phyloP scores from a whole-genome alignment of 2,329 filamentous ascomycete genomes.

The Penicillium sp. region DNA sequence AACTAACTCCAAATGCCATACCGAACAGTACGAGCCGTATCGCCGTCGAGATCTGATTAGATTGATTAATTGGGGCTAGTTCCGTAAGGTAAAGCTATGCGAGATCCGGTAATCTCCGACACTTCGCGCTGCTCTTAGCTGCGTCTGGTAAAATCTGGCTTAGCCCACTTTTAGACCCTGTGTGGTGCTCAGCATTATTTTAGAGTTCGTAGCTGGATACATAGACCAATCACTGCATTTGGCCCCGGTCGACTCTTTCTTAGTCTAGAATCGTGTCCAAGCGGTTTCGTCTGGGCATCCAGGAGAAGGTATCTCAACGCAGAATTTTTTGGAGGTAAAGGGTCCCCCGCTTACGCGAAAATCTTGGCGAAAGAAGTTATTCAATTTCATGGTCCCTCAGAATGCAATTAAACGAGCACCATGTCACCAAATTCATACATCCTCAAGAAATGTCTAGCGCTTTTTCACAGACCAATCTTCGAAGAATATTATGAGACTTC shows the following conservation, averaged over 20 bases:
- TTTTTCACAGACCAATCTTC: background rate
- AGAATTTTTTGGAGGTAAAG: no score
- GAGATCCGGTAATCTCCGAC: background rate
- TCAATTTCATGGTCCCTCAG: no score
- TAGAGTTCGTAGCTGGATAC: background rate
- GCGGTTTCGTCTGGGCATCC: no score
- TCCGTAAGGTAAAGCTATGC: background rate
- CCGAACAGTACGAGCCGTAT: background rate
- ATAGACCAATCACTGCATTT: background rate
- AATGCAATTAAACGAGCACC: no score
- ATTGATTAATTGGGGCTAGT: background rate
- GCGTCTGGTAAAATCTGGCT: background rate
- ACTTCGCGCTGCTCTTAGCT: no score
- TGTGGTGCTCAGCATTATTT: no score
- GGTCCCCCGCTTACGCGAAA: no score
- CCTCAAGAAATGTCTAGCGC: background rate
- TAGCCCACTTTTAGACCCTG: background rate
- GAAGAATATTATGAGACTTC: conserved; percentile 28
- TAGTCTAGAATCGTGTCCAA: no score
- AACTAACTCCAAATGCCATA: background rate
- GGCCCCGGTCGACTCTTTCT: no score
- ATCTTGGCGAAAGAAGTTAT: no score
- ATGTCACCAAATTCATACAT: no score
- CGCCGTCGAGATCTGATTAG: conserved; percentile 2
- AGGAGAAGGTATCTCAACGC: no score